Evolutionary conservation across 1,284 basidiomycete species (phyloP).

Genomic region (Malassezia brasiliensis): DNA sequence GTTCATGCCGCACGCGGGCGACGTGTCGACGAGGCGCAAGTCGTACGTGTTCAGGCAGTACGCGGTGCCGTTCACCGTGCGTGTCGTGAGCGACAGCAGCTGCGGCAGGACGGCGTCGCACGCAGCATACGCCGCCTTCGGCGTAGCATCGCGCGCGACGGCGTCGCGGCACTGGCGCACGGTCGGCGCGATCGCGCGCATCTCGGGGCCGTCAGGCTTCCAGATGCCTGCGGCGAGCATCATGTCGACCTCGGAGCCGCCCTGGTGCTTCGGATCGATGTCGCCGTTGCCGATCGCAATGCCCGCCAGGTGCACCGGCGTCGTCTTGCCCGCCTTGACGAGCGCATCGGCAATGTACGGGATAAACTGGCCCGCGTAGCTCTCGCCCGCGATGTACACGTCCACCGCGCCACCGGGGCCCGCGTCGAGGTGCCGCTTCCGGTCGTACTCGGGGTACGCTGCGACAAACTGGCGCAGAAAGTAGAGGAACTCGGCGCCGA

Average conservation of each 20-base stretch:
- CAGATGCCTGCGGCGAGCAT: slow-evolving; percentile 70
- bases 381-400: slow-evolving; percentile 25
- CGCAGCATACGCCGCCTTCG: slow-evolving; percentile 53
- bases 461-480: slow-evolving; percentile 79
- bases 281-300: slow-evolving; percentile 92
- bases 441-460: slow-evolving; percentile 76
- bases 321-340: slow-evolving; percentile 57
- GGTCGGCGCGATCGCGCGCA: slow-evolving; percentile 32
- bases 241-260: slow-evolving; percentile 80
- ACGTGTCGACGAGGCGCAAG: slow-evolving; percentile 70
- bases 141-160: slow-evolving; percentile 24
- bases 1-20: slow-evolving; percentile 91
- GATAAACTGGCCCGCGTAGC: slow-evolving; percentile 34
- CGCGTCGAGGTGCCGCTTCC: slow-evolving; percentile 20
- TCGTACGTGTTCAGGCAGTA: slow-evolving; percentile 90
- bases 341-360: slow-evolving; percentile 63
- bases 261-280: slow-evolving; percentile 83
- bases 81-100: slow-evolving; percentile 59
- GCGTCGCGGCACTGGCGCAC: slow-evolving; percentile 59
- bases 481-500: slow-evolving; percentile 66
- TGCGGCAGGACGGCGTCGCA: slow-evolving; percentile 63
- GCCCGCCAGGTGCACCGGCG: slow-evolving; percentile 60
- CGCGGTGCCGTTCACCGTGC: slow-evolving; percentile 54
- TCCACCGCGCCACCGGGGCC: slow-evolving; percentile 63
- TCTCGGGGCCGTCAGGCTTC: slow-evolving; percentile 61